A percentile compares a stretch with the other conserved stretches of the same genome.
These are phyloP conservation scores for Umbelopsis sp. DNA, from an alignment of 192 early-diverging fungal species.

Conservation along the genomic window DNA sequence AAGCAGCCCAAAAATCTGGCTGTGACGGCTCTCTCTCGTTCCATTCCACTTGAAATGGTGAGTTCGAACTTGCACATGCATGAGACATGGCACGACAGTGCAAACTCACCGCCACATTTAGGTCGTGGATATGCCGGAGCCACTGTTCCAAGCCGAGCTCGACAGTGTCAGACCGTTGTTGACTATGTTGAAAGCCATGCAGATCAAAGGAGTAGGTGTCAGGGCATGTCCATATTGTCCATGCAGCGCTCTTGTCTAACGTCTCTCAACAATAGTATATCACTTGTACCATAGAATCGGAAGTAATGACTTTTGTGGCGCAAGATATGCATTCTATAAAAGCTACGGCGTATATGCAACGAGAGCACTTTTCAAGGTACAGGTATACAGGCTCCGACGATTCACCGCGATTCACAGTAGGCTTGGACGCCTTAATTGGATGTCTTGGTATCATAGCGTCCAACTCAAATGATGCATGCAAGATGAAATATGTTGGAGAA, in stretches of 20 bases:
- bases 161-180: background rate
- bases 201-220: conserved; percentile 11
- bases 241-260: background rate
- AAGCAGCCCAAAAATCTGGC: background rate
- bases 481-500: conserved; percentile 22
- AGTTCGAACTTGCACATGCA: background rate
- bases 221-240: background rate
- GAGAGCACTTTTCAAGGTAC: conserved; percentile 16
- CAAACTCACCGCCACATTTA: background rate
- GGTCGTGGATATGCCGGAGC: conserved; percentile 1
- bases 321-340: conserved; percentile 17
- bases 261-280: background rate
- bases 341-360: conserved; percentile 2
- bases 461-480: conserved; percentile 11
- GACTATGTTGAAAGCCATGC: conserved; percentile 9
- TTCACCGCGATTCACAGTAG: background rate
- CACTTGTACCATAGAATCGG: background rate
- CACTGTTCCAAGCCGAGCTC: background rate
- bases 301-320: background rate
- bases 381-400: conserved; percentile 13
- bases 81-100: no score
- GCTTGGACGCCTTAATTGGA: background rate
- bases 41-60: background rate
- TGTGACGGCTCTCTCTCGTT: conserved; percentile 8
- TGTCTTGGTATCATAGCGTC: conserved; percentile 8